A percentile compares a stretch with the other conserved stretches of the same genome.
phyloP scores from a whole-genome alignment of 2,329 filamentous ascomycete species.

The Didymella keratinophila region DNA sequence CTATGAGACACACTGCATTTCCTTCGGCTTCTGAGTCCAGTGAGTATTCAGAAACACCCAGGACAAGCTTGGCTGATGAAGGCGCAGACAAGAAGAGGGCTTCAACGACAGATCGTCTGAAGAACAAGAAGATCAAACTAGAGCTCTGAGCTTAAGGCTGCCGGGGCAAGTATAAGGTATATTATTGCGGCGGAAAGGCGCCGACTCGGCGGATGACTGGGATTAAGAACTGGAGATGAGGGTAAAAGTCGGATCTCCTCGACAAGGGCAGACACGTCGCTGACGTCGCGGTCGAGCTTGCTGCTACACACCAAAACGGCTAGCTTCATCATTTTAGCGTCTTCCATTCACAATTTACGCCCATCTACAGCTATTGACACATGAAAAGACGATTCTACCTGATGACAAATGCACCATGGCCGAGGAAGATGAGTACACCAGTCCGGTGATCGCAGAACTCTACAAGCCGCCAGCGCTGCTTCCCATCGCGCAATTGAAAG shows the following conservation, averaged over 20 bases:
- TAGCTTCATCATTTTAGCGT: constrained; percentile 6
- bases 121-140: background rate
- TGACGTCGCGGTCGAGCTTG: background rate
- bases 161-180: background rate
- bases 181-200: background rate
- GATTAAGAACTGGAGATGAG: background rate
- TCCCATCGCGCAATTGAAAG: constrained; percentile 83
- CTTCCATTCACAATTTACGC: background rate
- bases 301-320: background rate
- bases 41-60: background rate
- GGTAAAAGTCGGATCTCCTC: too few species aligned
- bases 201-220: background rate
- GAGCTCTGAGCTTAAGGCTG: background rate
- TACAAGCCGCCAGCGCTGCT: constrained; percentile 85
- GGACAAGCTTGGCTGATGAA: background rate
- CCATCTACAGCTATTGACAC: background rate
- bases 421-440: constrained; percentile 53
- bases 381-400: background rate
- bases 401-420: constrained; percentile 32
- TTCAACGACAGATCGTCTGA: background rate
- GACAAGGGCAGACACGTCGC: background rate
- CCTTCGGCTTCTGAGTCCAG: background rate
- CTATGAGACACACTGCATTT: too few species aligned
- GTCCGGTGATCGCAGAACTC: constrained; percentile 74
- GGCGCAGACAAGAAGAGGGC: background rate